These are phyloP conservation scores for Amaranthus palmeri DNA, from an alignment of 148 eudicot species.

Conservation along the genomic window DNA sequence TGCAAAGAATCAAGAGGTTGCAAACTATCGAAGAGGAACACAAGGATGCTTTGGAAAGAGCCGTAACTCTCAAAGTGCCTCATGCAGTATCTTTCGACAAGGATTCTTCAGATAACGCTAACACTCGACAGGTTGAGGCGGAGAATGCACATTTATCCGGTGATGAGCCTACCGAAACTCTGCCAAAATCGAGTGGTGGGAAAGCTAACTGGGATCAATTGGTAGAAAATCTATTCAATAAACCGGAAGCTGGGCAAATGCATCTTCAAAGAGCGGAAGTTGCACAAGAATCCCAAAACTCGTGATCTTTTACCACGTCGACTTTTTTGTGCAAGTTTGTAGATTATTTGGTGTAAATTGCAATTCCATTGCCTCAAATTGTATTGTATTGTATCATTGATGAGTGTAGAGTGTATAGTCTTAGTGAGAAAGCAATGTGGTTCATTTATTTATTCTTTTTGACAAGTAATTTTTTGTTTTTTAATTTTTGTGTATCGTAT, in stretches of 20 bases:
- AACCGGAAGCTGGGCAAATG: conserved; percentile 33
- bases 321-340: conserved; percentile 7
- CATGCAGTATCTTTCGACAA: conserved; percentile 48
- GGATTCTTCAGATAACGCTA: conserved; percentile 21
- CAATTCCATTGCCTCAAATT: not conserved
- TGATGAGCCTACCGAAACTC: conserved; percentile 16
- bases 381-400: not conserved
- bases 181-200: conserved; percentile 16
- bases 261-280: conserved; percentile 18
- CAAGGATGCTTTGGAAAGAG: conserved; percentile 86
- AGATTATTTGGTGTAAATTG: conserved; percentile 17
- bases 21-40: conserved; percentile 68
- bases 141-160: conserved; percentile 13
- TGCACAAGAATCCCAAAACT: not conserved
- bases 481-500: too few species aligned
- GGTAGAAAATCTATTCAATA: conserved; percentile 51
- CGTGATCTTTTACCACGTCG: not conserved
- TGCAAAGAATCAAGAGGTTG: conserved; percentile 63
- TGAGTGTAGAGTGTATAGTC: not conserved
- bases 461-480: too few species aligned
- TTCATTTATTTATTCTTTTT: too few species aligned
- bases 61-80: conserved; percentile 75
- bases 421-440: not conserved
- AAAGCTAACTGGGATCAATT: conserved; percentile 61
- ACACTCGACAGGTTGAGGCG: not conserved